Conservation (phyloP, 2,329 filamentous ascomycete species). For the Alternaria arborescens region DNA sequence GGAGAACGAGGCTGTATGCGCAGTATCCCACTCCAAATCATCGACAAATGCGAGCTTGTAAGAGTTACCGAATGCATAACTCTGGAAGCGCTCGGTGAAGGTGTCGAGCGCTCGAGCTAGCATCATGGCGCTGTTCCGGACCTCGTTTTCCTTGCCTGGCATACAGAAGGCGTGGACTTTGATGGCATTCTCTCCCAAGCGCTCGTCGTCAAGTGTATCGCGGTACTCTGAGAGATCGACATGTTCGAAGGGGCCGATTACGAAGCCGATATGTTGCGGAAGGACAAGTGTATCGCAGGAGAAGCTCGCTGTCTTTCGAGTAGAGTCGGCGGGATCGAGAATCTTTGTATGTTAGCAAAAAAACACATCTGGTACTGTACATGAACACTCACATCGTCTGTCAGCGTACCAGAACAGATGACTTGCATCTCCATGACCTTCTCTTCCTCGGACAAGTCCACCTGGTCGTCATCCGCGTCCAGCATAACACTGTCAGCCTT, state of each 20-base stretch:
- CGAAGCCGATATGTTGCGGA: conserved; percentile 90
- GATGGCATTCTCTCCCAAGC: conserved; percentile 85
- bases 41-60: conserved; percentile 97
- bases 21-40: conserved; percentile 78
- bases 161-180: conserved; percentile 92
- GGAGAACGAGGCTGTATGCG: conserved; percentile 81
- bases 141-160: conserved; percentile 80
- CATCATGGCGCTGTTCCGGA: conserved; percentile 85
- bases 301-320: conserved; percentile 89
- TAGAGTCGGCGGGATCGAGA: conserved; percentile 76
- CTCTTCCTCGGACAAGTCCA: conserved; percentile 74
- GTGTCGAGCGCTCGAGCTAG: conserved; percentile 87
- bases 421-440: conserved; percentile 88
- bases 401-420: conserved; percentile 87
- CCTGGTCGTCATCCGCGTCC: conserved; percentile 49
- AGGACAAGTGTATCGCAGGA: conserved; percentile 72
- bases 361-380: neutral
- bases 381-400: conserved; percentile 69
- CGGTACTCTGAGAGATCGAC: conserved; percentile 89
- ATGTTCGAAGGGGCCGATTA: conserved; percentile 92
- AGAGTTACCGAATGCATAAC: conserved; percentile 83
- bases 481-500: conserved; percentile 46
- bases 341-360: conserved; percentile 53
- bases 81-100: conserved; percentile 86
- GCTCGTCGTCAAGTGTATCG: conserved; percentile 89